Evolutionary conservation across 345 rosid species (phyloP).

Genomic region (Aurinia saxatilis): DNA sequence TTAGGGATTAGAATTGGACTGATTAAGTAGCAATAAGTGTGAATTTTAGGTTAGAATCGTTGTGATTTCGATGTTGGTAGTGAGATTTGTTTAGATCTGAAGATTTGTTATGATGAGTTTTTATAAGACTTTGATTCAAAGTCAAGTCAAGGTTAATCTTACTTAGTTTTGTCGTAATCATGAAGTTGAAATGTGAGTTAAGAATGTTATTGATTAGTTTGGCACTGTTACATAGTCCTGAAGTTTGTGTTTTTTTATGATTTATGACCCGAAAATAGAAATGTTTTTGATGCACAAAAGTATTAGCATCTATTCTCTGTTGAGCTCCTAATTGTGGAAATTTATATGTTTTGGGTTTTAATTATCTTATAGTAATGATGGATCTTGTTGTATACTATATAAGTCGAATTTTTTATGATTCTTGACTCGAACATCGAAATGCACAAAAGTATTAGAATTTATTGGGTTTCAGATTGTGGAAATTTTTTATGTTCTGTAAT

Average conservation of each 20-base stretch:
- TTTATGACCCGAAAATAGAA: background rate
- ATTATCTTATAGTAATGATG: background rate
- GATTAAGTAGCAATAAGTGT: too few relatives aligned
- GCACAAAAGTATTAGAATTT: too few relatives aligned
- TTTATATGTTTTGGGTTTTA: background rate
- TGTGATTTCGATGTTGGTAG: background rate
- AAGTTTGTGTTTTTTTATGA: background rate
- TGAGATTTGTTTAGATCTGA: conserved; percentile 12
- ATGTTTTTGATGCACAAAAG: background rate
- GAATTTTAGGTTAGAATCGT: background rate
- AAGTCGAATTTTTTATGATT: too few relatives aligned
- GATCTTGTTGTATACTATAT: too few relatives aligned
- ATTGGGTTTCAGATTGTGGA: background rate
- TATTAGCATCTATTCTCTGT: background rate
- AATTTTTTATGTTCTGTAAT: background rate
- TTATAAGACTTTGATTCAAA: conserved; percentile 1
- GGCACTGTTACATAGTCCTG: background rate
- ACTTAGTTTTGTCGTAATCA: background rate
- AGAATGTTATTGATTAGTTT: background rate
- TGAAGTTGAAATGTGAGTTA: background rate
- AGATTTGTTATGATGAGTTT: background rate
- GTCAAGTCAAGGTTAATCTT: background rate
- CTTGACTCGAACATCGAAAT: too few relatives aligned
- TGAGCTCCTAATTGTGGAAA: background rate
- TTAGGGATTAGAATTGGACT: background rate